phyloP scores from a whole-genome alignment of 768 basidiomycete species.

The Antrodiella citrinella region DNA sequence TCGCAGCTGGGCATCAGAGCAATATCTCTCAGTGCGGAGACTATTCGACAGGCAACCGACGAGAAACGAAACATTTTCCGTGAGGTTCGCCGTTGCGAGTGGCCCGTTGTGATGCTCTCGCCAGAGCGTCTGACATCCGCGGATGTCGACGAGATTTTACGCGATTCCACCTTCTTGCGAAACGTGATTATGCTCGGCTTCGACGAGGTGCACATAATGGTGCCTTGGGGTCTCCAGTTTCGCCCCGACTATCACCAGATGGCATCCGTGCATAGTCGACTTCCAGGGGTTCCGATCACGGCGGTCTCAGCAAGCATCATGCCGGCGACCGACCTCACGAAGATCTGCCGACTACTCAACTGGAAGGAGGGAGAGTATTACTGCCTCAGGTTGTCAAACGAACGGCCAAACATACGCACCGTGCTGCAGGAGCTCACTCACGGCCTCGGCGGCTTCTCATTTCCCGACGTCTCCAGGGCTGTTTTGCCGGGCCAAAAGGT shows the following conservation, averaged over 20 bases:
- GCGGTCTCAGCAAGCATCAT: slow-evolving; percentile 1
- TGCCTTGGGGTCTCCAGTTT: slow-evolving; percentile 1
- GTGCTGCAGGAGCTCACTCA: background rate
- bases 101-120: slow-evolving; percentile 1
- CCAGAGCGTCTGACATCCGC: slow-evolving; percentile 4
- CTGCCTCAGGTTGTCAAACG: background rate
- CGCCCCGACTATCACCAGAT: slow-evolving; percentile 3
- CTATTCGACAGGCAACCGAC: background rate
- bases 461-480: background rate
- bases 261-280: background rate
- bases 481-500: background rate
- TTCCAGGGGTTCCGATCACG: background rate
- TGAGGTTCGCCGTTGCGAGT: background rate
- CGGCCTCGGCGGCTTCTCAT: background rate
- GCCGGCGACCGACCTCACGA: background rate
- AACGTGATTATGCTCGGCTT: slow-evolving; percentile 1
- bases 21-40: slow-evolving; percentile 1
- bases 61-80: background rate
- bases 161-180: background rate
- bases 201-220: slow-evolving; percentile 7
- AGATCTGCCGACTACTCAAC: background rate
- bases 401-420: slow-evolving; percentile 1
- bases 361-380: background rate
- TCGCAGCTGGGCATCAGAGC: slow-evolving; percentile 1
- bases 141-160: slow-evolving; percentile 3